Percentiles rank a stretch among this genome's conserved stretches.
Conservation (phyloP, 2,329 filamentous ascomycete species). For the Macrophomina phaseolina region DNA sequence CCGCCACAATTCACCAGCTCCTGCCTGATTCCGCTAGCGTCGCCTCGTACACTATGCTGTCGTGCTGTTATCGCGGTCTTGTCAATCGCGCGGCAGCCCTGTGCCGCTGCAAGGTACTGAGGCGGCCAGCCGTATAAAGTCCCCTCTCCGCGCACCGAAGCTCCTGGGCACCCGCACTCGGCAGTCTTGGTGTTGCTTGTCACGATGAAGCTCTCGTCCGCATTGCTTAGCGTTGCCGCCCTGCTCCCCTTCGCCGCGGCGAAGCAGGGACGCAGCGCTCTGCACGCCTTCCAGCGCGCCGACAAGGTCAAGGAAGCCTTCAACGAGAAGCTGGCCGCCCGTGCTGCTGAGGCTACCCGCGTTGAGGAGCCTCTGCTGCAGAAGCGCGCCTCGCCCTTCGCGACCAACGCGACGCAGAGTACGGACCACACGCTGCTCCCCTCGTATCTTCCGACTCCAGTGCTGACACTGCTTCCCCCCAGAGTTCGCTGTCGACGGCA, state of each 20-base stretch:
- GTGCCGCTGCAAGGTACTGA: slow-evolving; percentile 1
- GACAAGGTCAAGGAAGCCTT: slow-evolving; percentile 20
- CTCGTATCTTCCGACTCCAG: not conserved
- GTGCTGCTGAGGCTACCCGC: slow-evolving; percentile 28
- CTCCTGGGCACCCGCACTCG: not conserved
- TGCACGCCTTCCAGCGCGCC: slow-evolving; percentile 25
- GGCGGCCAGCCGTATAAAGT: not conserved
- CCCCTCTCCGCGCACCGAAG: not conserved
- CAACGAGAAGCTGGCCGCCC: slow-evolving; percentile 36
- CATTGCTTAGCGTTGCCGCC: slow-evolving; percentile 1
- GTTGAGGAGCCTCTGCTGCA: slow-evolving; percentile 35
- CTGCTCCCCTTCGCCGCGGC: slow-evolving; percentile 16
- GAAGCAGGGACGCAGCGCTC: not conserved
- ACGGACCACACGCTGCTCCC: slow-evolving; percentile 14
- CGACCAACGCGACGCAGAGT: slow-evolving; percentile 44
- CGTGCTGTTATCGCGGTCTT: slow-evolving; percentile 16
- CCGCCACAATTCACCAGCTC: slow-evolving; percentile 1
- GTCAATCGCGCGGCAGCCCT: slow-evolving; percentile 1
- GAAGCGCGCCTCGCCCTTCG: slow-evolving; percentile 41
- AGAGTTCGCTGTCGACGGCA: slow-evolving; percentile 70
- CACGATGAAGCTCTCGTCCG: slow-evolving; percentile 17
- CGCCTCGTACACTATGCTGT: not conserved
- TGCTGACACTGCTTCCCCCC: slow-evolving; percentile 28
- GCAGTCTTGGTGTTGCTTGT: slow-evolving; percentile 20
- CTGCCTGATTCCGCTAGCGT: slow-evolving; percentile 17